Evolutionary conservation across 805 yeast genomes (phyloP), one percentile per base, ranked within the genome.

Genomic region (Saturnispora sanitii): DNA sequence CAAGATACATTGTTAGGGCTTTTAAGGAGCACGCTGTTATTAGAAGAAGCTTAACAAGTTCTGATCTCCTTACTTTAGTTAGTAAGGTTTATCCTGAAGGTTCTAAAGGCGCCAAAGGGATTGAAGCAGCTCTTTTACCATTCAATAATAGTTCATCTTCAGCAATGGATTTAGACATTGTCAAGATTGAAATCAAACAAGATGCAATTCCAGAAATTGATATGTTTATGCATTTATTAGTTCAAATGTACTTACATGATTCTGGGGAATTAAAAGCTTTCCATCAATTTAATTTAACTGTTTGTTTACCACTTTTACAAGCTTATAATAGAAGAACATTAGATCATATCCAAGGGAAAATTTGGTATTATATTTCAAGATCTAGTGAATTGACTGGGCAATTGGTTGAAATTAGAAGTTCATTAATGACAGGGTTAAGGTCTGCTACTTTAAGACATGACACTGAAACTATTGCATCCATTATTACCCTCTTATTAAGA

Each of bases 371-470:
- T 65, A 71, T 83, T 50, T 71, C 80, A 34, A 76, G 94, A 60
- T 73, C 87, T 2, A 75, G 77, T 49, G 97, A 90, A 65, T 64
- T 79, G 41, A 55, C 66, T 23, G 69, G 53, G 11, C 65, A 77
- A 49, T 63, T 75, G 44, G 65, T 69, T 37, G 60, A 73, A n/a
- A 66, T 84, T 40, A 75, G 94, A 57, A 73, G 85, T 6, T 76
- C 71, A 31, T 68, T 90, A 57, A 73, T 86, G 59, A 64, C 70
- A 18, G 85, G 82, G 9, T 69, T 92, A 53, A 78, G 96, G 63
- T 81, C 92, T 4, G 87, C 96, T 3, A 78, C 95, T 16, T 71
- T 92, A 49, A 80, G 95, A 53, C 96, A 90, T 56, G 96, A 92
- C 58, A 72, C 73, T 43, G 98, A 92, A 62, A 86, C 96, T 1